Evolutionary conservation across 2,329 filamentous ascomycete genomes (phyloP), one percentile per base, ranked within the genome.

Genomic region (Paraphaeosphaeria sporulosa): DNA sequence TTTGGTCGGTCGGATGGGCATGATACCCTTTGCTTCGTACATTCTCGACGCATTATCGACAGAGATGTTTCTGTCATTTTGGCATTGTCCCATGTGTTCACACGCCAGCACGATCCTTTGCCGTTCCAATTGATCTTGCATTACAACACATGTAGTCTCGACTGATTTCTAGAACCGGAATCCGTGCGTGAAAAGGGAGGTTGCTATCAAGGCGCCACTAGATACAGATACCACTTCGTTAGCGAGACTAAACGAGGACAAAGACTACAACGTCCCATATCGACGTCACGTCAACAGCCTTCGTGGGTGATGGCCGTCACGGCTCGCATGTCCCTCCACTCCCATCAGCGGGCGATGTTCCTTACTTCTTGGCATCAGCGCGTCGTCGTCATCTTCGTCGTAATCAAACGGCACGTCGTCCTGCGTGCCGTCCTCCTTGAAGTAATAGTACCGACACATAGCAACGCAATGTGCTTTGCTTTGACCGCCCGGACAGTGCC

Each of bases 21-120:
- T 55, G 65, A 70, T 71, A 69, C 63, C 67, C 47, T 59, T 44
- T 54, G 42, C 47, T 48, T 56, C 47, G 32, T 38, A 51, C 36
- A 10, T 23, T 38, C 32, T 38, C 13, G 10, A 49, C n/a, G 43
- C 13, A 46, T 13, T 13, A 5, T 40, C 17, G 15, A 5, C 17
- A 40, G 17, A 40, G 17, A 4, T 40, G 7, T 8, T n/a, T n/a
- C 17, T 40, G 38, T 2, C 19, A 40, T 40, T 5, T 8, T 9
- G 15, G 17, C 17, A n/a, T n/a, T n/a, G 6, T n/a, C 1, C 7
- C 38, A 40, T 7, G 5, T 40, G 38, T 6, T 17, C 17, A n/a
- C 38, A 32, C 6, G 10, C 27, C 10, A 32, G 4, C 30, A 32
- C 30, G 30, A 9, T 32, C 2, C 10, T 32, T 32, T 32, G 30